A percentile compares a stretch with the other conserved stretches of the same genome.
These are phyloP conservation scores for Sanghuangporus sanghuang DNA, from an alignment of 1,284 basidiomycete species.

Conservation along the genomic window DNA sequence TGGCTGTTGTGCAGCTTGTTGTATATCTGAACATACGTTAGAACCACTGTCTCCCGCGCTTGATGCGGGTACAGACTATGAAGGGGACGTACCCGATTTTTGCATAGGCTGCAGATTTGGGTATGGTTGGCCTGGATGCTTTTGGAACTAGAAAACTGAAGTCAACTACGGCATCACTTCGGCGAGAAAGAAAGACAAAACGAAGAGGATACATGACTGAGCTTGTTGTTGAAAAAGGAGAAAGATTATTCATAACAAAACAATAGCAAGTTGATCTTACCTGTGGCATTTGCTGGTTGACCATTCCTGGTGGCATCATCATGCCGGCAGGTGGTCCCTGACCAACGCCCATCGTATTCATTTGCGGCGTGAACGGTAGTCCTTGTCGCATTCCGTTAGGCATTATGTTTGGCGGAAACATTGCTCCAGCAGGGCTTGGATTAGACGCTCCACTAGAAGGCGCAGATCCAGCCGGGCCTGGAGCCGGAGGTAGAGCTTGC, in stretches of 20 bases:
- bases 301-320: slow-evolving; percentile 12
- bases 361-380: slow-evolving; percentile 6
- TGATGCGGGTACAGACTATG: not conserved
- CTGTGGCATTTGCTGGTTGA: slow-evolving; percentile 6
- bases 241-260: not conserved
- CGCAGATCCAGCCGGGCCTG: not conserved
- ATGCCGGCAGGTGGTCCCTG: not conserved
- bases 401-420: slow-evolving; percentile 1
- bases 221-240: not conserved
- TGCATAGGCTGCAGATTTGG: slow-evolving; percentile 1
- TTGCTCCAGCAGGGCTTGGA: not conserved
- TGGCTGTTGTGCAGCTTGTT: not conserved
- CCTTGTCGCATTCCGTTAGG: slow-evolving; percentile 8
- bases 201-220: not conserved
- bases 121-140: slow-evolving; percentile 1
- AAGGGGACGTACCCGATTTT: slow-evolving; percentile 7
- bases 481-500: slow-evolving; percentile 1
- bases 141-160: not conserved
- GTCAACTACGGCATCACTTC: not conserved
- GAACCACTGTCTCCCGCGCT: slow-evolving; percentile 6
- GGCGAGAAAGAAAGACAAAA: not conserved
- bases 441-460: not conserved
- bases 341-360: not conserved
- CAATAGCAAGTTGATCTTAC: not conserved
- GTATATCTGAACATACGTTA: not conserved